Base-by-base conservation (phyloP, 75 land plant species). In the Picea glauca region DNA sequence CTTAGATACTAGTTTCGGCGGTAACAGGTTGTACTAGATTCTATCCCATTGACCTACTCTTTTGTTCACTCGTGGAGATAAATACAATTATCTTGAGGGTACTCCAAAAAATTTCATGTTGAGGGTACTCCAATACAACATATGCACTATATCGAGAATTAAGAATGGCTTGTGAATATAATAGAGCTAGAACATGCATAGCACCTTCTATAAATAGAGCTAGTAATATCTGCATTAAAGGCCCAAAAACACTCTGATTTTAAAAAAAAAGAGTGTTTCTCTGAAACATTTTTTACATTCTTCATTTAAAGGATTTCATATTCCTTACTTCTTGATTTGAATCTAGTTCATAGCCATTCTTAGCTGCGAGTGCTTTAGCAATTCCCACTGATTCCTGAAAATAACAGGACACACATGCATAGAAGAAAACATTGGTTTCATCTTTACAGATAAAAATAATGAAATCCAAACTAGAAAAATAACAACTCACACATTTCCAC, bases 321-420 rank as follows among this genome's bases (percentile, higher is more conserved):
- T 12, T 20, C 46, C 74, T 62, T 64, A 96, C 99, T 92, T 97
- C 99, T 86, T 90, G 99, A 80, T 94, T 97, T 66, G 99, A 93
- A 76, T 95, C 96, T 70, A 97, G 75, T 79, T 97, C 98, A 84
- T 97, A 97, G 58, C 95, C 98, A 81, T 97, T 91, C 64, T 95
- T 97, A 14, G 99, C 98, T 50, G 99, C 99, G 79, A 97, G 83
- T 58, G 98, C 93, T 85, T 95, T 97, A 59, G 99, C 99, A 85
- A 97, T 95, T 43, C 95, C 99, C 54, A 97, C 98, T 40, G 99
- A 97, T 83, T 97, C 99, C 99, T 97, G 79, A 0, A 78, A 63
- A 20, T 3, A 62, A 21, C 11, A 9, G n/a, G 62, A 40, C 56
- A 78, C 18, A 62, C 58, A 21, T 43, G 13, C 31, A 57, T 4